phyloP scores from a whole-genome alignment of 1,284 basidiomycete genomes.

The Mycosarcoma mackinlayi region DNA sequence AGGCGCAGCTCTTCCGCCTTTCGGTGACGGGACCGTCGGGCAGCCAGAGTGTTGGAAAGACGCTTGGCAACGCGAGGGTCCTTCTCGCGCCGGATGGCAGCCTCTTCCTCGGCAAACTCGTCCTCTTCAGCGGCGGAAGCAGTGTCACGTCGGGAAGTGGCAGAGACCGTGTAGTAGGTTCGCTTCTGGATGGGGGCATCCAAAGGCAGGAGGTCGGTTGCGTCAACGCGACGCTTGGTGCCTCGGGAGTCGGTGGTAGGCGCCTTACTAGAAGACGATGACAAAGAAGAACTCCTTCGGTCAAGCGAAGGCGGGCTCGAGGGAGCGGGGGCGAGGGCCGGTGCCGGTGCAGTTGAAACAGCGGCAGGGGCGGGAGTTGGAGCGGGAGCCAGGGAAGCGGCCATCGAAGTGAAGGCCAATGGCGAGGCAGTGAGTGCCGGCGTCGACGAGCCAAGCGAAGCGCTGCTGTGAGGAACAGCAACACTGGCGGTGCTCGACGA shows the following conservation, averaged over 20 bases:
- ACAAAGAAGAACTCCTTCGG: conserved; percentile 30
- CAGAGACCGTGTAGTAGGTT: conserved; percentile 62
- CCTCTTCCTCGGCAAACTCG: conserved; percentile 46
- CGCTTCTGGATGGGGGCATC: conserved; percentile 67
- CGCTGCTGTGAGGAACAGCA: conserved; percentile 13
- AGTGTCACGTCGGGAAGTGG: conserved; percentile 62
- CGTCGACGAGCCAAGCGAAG: conserved; percentile 7
- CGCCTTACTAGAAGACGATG: conserved; percentile 28
- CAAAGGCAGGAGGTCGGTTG: conserved; percentile 62
- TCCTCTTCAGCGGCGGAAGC: conserved; percentile 23
- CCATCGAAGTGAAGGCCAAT: conserved; percentile 39
- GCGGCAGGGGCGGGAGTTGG: conserved; percentile 15
- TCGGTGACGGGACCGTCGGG: conserved; percentile 63
- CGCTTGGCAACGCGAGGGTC: conserved; percentile 65
- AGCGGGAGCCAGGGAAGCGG: conserved; percentile 23
- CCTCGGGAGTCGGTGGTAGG: conserved; percentile 33
- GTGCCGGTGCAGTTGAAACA: conserved; percentile 14
- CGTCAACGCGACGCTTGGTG: conserved; percentile 59
- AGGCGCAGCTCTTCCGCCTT: conserved; percentile 64
- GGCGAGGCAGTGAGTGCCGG: conserved; percentile 44
- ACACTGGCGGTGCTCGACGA: conserved; percentile 25
- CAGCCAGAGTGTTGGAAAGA: conserved; percentile 66
- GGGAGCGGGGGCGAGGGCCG: conserved; percentile 17
- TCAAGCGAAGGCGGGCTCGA: conserved; percentile 27
- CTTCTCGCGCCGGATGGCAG: conserved; percentile 51